These are phyloP conservation scores for Blumeriella jaapii DNA, from an alignment of 2,329 filamentous ascomycete genomes.

Conservation along the genomic window DNA sequence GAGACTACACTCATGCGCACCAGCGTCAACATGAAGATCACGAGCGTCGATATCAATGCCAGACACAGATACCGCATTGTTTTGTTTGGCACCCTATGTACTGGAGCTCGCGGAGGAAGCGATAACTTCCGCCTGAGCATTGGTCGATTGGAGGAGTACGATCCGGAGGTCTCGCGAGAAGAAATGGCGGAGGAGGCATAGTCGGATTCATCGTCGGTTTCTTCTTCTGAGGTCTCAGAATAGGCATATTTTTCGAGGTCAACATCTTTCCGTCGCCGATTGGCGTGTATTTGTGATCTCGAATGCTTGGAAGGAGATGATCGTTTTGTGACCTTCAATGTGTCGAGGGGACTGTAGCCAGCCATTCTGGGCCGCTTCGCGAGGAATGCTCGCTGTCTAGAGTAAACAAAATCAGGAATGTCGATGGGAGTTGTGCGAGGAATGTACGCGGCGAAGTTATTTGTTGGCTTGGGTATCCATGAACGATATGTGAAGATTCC, in stretches of 20 bases:
- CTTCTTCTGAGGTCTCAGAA: conserved; percentile 35
- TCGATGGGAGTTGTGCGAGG: not conserved
- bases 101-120: conserved; percentile 9
- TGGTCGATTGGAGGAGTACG: conserved; percentile 23
- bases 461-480: no score
- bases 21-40: conserved; percentile 68
- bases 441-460: not conserved
- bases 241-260: conserved; percentile 28
- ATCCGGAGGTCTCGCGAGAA: conserved; percentile 23
- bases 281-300: conserved; percentile 6
- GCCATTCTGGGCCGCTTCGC: conserved; percentile 30
- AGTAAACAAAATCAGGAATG: not conserved
- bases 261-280: conserved; percentile 9
- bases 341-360: conserved; percentile 36
- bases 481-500: no score
- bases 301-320: conserved; percentile 20
- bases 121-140: conserved; percentile 23
- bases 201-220: conserved; percentile 32
- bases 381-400: not conserved
- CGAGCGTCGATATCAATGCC: conserved; percentile 52
- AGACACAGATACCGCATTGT: conserved; percentile 71
- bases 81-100: conserved; percentile 46
- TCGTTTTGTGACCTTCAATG: conserved; percentile 28
- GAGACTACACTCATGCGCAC: conserved; percentile 63
- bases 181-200: conserved; percentile 21